Base-by-base conservation (phyloP, 805 yeast species). In the Lipomyces starkeyi region DNA sequence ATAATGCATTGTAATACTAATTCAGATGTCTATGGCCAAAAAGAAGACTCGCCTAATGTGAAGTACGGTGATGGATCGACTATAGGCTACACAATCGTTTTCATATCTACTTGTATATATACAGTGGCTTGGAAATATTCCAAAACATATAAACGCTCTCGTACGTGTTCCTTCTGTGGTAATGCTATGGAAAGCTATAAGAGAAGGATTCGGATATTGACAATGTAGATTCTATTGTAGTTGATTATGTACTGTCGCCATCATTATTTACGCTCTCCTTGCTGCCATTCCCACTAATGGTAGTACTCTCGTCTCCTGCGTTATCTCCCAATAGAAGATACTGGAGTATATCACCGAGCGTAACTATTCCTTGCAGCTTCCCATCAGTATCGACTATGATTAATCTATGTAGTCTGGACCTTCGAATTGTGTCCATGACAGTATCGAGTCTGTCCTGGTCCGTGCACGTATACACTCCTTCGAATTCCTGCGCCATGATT, bases 391-490 rank as follows among this genome's bases (percentile, higher is more conserved):
- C 97, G 35, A 95, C 97, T 37, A 95, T 93, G 75, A 93, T 91
- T 76, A 95, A 85, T 78, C 99, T 85, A 78, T 95, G 98, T 69
- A 95, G 84, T 73, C 98, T 86, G 43, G 97, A 88, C 74, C 93
- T 90, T 75, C 98, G 86, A 68, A 95, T 92, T 47, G 97, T 93
- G 77, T 93, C 97, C 88, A 95, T 85, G 66, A 95, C 90, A 17
- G 97, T 91, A 69, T 94, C 89, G 66, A 95, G 81, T 71, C 93
- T 85, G 78, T 95, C 99, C 73, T 88, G 85, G 72, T 88, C 83
- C 0, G 98, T 91, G 80, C 99, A 95, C 0, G 98, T 95, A 79
- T 93, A 91, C 14, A 95, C 98, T 67, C 99, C 99, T 79, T 95
- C 98, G 75, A 94, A 95, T 77, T 95, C 98, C 59, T 62, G 29